A percentile compares a stretch with the other conserved stretches of the same genome.
Evolutionary conservation across 208 protist genomes (phyloP).

Genomic region (Leishmania gerbilli): DNA sequence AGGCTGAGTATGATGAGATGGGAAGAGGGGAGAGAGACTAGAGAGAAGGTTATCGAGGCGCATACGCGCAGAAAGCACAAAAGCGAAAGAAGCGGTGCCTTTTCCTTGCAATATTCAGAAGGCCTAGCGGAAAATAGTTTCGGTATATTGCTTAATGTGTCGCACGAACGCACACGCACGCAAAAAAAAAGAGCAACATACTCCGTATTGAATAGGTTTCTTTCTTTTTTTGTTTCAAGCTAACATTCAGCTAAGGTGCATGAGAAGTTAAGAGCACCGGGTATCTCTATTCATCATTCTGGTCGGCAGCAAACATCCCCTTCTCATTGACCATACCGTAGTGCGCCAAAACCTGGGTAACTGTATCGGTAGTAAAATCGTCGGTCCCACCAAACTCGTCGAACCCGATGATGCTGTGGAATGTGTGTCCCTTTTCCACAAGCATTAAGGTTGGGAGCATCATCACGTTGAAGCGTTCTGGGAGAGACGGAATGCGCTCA

Average conservation of each 20-base stretch:
- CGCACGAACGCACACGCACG: not conserved
- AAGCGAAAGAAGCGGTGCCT: constrained; percentile 11
- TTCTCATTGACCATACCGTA: constrained; percentile 91
- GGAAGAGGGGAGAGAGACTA: not conserved
- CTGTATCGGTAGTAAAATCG: constrained; percentile 82
- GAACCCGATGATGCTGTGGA: constrained; percentile 94
- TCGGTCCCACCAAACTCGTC: constrained; percentile 92
- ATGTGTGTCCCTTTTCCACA: constrained; percentile 87
- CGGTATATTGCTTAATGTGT: not conserved
- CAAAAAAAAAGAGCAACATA: not conserved
- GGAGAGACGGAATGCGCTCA: constrained; percentile 84
- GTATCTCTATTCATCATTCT: constrained; percentile 54
- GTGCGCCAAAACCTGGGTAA: constrained; percentile 63
- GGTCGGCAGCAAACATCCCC: constrained; percentile 90
- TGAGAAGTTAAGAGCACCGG: not conserved
- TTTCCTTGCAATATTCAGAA: not conserved
- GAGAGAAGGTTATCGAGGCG: not conserved
- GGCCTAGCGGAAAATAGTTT: not conserved
- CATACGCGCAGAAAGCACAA: not conserved
- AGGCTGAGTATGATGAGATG: not conserved
- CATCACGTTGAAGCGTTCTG: constrained; percentile 89
- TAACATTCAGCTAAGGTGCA: not conserved
- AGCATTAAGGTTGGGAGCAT: constrained; percentile 94
- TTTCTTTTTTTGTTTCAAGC: constrained; percentile 3
- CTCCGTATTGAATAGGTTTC: not conserved